These are phyloP conservation scores for Lichtheimia ramosa DNA, from an alignment of 371 early-diverging fungal species.

Conservation along the genomic window DNA sequence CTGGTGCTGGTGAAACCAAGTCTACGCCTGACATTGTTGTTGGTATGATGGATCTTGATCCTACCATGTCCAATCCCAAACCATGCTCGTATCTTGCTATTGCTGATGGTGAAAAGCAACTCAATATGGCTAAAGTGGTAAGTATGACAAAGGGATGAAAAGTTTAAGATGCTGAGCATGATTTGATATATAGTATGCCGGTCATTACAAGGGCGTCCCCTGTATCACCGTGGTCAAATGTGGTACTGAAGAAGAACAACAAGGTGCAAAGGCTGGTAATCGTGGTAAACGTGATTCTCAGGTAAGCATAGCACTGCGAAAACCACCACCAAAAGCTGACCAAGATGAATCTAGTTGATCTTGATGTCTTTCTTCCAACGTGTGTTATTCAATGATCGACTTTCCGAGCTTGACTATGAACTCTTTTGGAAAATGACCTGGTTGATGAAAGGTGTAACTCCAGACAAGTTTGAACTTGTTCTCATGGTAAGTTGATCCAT, in stretches of 20 bases:
- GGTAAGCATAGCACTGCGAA: conserved; percentile 36
- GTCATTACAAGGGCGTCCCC: conserved; percentile 86
- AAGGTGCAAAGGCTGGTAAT: conserved; percentile 82
- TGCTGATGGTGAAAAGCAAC: conserved; percentile 87
- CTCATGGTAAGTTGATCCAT: conserved; percentile 73
- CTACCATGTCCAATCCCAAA: conserved; percentile 54
- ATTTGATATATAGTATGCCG: conserved; percentile 66
- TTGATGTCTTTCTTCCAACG: conserved; percentile 96
- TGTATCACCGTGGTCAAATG: conserved; percentile 91
- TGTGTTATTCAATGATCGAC: conserved; percentile 89
- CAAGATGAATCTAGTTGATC: conserved; percentile 50
- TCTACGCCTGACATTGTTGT: conserved; percentile 78
- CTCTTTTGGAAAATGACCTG: conserved; percentile 89
- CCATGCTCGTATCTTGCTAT: conserved; percentile 87
- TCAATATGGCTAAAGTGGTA: conserved; percentile 90
- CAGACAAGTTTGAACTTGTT: conserved; percentile 87
- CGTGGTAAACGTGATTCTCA: conserved; percentile 99
- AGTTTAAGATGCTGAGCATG: neutral
- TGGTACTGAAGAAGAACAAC: conserved; percentile 75
- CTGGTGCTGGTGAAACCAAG: conserved; percentile 46
- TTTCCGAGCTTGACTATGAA: conserved; percentile 95
- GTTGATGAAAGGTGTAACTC: conserved; percentile 80
- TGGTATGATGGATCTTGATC: conserved; percentile 67
- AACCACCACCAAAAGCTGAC: neutral
- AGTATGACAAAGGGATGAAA: conserved; percentile 8